Conservation (phyloP, 306 rosid species). For the Trifolium pratense region DNA sequence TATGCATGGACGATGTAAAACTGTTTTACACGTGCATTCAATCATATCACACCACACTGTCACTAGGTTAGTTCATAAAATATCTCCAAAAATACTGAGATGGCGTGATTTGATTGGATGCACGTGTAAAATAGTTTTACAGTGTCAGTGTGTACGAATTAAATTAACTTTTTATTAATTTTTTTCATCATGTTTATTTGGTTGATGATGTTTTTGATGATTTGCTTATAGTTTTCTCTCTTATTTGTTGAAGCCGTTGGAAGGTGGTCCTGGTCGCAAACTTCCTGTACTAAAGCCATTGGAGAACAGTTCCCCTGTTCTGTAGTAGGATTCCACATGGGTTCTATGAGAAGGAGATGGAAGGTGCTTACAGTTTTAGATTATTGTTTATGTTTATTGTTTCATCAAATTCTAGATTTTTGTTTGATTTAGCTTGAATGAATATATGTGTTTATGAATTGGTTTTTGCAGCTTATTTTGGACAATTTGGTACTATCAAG, state of each 20-base stretch:
- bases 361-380: conserved; percentile 52
- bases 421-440: not conserved
- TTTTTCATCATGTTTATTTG: not conserved
- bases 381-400: not conserved
- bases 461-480: conserved; percentile 64
- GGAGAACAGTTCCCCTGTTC: conserved; percentile 59
- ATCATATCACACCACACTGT: too few species aligned
- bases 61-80: too few species aligned
- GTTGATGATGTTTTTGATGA: not conserved
- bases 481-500: conserved; percentile 81
- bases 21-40: too few species aligned
- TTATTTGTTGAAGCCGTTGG: conserved; percentile 63
- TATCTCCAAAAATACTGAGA: too few species aligned
- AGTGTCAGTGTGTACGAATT: too few species aligned
- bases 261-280: conserved; percentile 69
- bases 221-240: not conserved
- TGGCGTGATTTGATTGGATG: too few species aligned
- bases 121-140: too few species aligned
- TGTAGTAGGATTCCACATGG: conserved; percentile 93
- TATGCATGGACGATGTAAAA: too few species aligned
- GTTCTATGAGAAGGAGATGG: conserved; percentile 93
- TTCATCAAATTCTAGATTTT: not conserved
- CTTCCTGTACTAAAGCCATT: conserved; percentile 50
- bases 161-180: not conserved
- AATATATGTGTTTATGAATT: not conserved